Evolutionary conservation across 2,329 filamentous ascomycete genomes (phyloP).

Genomic region (Stylonectria norvegica): DNA sequence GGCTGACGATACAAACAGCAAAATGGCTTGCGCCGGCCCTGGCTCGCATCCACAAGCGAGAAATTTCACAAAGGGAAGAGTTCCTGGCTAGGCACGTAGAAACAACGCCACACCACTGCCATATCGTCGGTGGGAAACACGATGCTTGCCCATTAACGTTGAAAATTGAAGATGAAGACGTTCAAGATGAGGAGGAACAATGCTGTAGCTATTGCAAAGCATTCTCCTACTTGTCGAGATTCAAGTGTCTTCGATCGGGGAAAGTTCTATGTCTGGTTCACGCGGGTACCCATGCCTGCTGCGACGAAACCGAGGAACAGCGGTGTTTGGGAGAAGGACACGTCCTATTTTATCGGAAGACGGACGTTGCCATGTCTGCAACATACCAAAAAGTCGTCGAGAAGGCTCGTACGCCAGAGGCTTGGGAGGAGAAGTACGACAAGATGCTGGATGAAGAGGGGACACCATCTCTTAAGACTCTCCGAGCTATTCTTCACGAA

Average conservation of each 20-base stretch:
- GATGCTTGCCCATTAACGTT: constrained; percentile 58
- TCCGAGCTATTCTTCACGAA: constrained; percentile 82
- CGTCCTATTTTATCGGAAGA: constrained; percentile 71
- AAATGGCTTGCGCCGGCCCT: constrained; percentile 93
- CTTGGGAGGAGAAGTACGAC: constrained; percentile 88
- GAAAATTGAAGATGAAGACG: constrained; percentile 66
- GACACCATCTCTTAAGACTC: constrained; percentile 78
- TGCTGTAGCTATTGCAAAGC: constrained; percentile 92
- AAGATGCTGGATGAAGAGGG: constrained; percentile 79
- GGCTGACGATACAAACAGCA: constrained; percentile 76
- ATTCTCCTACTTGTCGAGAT: constrained; percentile 86
- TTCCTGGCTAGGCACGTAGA: constrained; percentile 67
- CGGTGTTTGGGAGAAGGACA: constrained; percentile 70
- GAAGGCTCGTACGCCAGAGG: constrained; percentile 79
- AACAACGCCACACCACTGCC: constrained; percentile 51
- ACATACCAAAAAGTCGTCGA: constrained; percentile 76
- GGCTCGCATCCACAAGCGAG: constrained; percentile 71
- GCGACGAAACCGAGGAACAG: constrained; percentile 62
- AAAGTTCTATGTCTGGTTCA: constrained; percentile 82
- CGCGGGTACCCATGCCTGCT: constrained; percentile 77
- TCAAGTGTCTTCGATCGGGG: constrained; percentile 76
- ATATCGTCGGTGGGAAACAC: constrained; percentile 39
- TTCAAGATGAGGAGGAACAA: constrained; percentile 88
- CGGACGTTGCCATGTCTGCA: constrained; percentile 64
- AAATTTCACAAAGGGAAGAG: constrained; percentile 62